These are phyloP conservation scores for Arctium minus DNA, from an alignment of 129 eudicot species.

Conservation along the genomic window DNA sequence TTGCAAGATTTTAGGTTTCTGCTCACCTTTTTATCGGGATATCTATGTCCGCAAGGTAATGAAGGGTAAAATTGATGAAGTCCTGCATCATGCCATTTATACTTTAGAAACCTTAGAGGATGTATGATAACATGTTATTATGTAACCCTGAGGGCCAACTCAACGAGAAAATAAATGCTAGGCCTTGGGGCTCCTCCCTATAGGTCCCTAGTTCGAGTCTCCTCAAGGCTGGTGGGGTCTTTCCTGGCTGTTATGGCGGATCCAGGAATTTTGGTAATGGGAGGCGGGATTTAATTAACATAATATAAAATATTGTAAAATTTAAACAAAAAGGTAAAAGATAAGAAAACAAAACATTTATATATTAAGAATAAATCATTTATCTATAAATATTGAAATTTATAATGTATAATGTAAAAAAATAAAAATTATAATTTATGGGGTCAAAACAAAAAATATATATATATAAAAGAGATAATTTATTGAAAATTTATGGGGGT, in stretches of 20 bases:
- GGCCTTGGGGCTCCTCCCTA: not conserved
- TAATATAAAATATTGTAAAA: not conserved
- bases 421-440: not conserved
- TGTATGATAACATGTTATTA: not conserved
- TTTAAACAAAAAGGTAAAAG: not conserved
- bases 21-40: slow-evolving; percentile 89
- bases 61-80: slow-evolving; percentile 82
- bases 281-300: not conserved
- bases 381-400: too few relatives aligned
- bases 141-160: too few relatives aligned
- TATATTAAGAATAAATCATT: not conserved
- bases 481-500: too few relatives aligned
- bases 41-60: slow-evolving; percentile 92
- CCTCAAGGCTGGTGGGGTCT: not conserved
- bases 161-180: not conserved
- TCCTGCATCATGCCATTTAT: slow-evolving; percentile 55
- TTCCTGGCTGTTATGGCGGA: not conserved
- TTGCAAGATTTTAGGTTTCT: slow-evolving; percentile 3
- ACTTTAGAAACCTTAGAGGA: not conserved
- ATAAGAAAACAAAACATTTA: not conserved
- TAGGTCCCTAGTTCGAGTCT: not conserved
- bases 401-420: not conserved
- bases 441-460: not conserved
- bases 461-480: too few relatives aligned
- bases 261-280: not conserved